These are phyloP conservation scores for Phytophthora cactorum DNA, from an alignment of 352 stramenopile genomes.

Conservation along the genomic window DNA sequence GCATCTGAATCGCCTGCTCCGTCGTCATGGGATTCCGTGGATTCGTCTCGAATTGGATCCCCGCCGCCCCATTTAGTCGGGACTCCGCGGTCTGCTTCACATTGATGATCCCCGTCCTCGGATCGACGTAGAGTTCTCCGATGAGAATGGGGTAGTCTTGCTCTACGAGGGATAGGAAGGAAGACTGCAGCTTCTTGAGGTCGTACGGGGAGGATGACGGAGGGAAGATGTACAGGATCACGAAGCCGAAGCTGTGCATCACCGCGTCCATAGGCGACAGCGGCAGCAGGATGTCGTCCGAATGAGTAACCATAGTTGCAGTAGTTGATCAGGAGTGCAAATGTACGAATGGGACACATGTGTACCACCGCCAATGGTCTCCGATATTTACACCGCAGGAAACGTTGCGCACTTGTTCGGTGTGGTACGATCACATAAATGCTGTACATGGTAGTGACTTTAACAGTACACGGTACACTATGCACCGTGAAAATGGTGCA, in stretches of 20 bases:
- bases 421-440: not conserved
- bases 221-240: constrained; percentile 65
- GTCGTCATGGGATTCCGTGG: constrained; percentile 30
- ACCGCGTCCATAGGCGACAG: constrained; percentile 60
- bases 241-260: constrained; percentile 53
- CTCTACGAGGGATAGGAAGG: constrained; percentile 42
- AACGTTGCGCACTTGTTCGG: constrained; percentile 21
- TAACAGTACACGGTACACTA: not conserved
- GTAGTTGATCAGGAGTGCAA: not conserved
- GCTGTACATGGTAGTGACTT: not conserved
- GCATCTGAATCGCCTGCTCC: constrained; percentile 34
- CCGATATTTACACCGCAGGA: not conserved
- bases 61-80: constrained; percentile 20
- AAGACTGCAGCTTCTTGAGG: constrained; percentile 44
- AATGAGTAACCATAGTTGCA: constrained; percentile 1
- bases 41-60: constrained; percentile 49
- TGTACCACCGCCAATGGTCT: too few species aligned
- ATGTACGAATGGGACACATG: not conserved
- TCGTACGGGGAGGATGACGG: constrained; percentile 35
- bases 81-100: constrained; percentile 33
- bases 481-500: too few species aligned
- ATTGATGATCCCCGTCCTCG: constrained; percentile 34
- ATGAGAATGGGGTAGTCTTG: constrained; percentile 60
- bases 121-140: constrained; percentile 40
- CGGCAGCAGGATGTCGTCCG: constrained; percentile 20